Percentiles rank a stretch among this genome's conserved stretches.
phyloP scores from a whole-genome alignment of 805 yeast genomes.

The Metschnikowia dekortorum region DNA sequence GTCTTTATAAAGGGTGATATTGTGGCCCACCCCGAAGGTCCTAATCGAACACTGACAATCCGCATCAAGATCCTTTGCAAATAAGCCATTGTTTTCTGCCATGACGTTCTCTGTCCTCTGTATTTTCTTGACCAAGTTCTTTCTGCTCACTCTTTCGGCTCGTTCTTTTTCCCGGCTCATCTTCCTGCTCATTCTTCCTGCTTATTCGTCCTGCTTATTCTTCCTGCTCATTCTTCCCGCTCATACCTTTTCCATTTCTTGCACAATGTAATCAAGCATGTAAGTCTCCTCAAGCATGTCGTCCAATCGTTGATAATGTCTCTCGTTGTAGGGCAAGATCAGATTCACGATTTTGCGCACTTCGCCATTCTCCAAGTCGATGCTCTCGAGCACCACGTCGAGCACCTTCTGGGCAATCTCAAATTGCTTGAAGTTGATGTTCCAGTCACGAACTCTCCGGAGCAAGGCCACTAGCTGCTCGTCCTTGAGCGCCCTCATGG shows the following conservation, averaged over 20 bases:
- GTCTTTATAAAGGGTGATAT: too few species aligned
- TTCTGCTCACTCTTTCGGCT: background rate
- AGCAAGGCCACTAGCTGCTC: slow-evolving; percentile 60
- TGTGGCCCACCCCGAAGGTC: too few species aligned
- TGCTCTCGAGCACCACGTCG: slow-evolving; percentile 54
- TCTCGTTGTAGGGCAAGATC: slow-evolving; percentile 82
- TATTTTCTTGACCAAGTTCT: background rate
- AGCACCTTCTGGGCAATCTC: slow-evolving; percentile 76
- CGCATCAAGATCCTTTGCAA: too few species aligned
- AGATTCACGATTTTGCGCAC: slow-evolving; percentile 64
- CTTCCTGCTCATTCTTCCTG: background rate
- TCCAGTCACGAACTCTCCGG: slow-evolving; percentile 89
- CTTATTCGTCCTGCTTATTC: background rate
- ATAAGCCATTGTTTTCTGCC: background rate
- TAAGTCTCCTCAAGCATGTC: slow-evolving; percentile 82
- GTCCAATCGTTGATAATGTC: slow-evolving; percentile 76
- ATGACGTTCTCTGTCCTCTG: background rate
- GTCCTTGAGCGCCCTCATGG: slow-evolving; percentile 52
- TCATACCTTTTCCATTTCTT: slow-evolving; percentile 51
- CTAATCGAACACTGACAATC: too few species aligned
- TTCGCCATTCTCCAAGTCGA: slow-evolving; percentile 57
- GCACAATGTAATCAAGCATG: slow-evolving; percentile 76
- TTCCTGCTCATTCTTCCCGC: too few species aligned
- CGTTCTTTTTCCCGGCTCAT: background rate
- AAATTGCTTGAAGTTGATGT: slow-evolving; percentile 78